phyloP scores from a whole-genome alignment of 208 protist species.

The Leishmania amazonensis region DNA sequence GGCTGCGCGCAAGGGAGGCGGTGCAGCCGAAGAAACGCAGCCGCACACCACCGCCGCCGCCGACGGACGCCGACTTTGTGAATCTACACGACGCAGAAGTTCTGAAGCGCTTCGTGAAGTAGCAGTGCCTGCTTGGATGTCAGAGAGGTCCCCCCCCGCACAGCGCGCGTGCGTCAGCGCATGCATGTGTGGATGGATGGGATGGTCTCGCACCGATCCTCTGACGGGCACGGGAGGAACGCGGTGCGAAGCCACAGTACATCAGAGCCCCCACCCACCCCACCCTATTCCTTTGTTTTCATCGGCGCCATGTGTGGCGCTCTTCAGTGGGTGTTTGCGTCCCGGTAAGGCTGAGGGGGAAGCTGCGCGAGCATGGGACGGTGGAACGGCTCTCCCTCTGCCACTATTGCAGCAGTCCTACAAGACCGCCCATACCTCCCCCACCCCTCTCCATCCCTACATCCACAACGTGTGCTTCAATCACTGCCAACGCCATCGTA shows the following conservation, averaged over 20 bases:
- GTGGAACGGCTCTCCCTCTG: neutral
- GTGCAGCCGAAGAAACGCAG: conserved; percentile 23
- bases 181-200: neutral
- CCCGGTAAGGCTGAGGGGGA: neutral
- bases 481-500: neutral
- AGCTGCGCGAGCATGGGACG: neutral
- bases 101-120: conserved; percentile 4
- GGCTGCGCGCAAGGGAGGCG: conserved; percentile 24
- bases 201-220: neutral
- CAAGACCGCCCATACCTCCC: neutral
- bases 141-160: neutral
- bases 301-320: no score
- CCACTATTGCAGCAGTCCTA: neutral
- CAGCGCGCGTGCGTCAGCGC: neutral
- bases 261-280: no score
- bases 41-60: conserved; percentile 24
- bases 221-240: neutral
- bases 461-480: neutral
- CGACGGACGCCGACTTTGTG: conserved; percentile 43
- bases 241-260: neutral
- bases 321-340: neutral
- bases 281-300: no score
- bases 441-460: neutral
- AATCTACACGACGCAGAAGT: conserved; percentile 27
- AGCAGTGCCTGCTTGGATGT: neutral